Evolutionary conservation across 805 yeast genomes (phyloP), one percentile per base, ranked within the genome.

Genomic region (Metschnikowia shivogae): DNA sequence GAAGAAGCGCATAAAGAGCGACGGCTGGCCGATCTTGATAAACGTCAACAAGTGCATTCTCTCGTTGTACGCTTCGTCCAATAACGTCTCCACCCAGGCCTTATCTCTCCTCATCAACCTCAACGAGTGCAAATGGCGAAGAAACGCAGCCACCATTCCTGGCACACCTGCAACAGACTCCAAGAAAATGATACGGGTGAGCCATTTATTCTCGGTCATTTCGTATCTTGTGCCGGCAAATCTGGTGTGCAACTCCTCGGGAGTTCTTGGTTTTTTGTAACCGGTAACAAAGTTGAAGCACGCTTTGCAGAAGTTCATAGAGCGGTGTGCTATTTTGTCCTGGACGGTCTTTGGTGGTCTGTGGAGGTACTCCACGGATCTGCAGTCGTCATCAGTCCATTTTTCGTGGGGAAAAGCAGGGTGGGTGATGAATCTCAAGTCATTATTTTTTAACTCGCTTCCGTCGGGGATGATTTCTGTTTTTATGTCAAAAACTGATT

Each of bases 111-210:
- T 72, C 53, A 84, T 66, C 40, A 82, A 61, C 52, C 90, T 66
- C 39, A 84, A 59, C 2, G 86, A 76, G 50, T 80, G 82, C 55
- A 84, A 69, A 58, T 84, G 89, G 46, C 89, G 74, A 35, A 84
- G 61, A 63, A 82, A 84, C 1, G 85, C 84, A 3, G 86, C 90
- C 38, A 81, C 85, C 72, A 82, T 77, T 9, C 90, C 89, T 1
- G 90, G 90, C n/a, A 84, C 86, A 7, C 88, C 89, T 4, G 90
- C 90, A 45, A 84, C 73, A 48, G 82, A 75, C 61, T 84, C 90
- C 53, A 84, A 70, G 54, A 84, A 82, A 32, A 84, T 77, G 45
- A 76, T 64, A 43, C 85, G 61, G 6, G 80, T 76, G 46, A 84
- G 54, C 89, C 89, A 84, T 56, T 80, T 78, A 43, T 67, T 70